phyloP scores from a whole-genome alignment of 129 eudicot genomes.

The Escallonia herrerae region DNA sequence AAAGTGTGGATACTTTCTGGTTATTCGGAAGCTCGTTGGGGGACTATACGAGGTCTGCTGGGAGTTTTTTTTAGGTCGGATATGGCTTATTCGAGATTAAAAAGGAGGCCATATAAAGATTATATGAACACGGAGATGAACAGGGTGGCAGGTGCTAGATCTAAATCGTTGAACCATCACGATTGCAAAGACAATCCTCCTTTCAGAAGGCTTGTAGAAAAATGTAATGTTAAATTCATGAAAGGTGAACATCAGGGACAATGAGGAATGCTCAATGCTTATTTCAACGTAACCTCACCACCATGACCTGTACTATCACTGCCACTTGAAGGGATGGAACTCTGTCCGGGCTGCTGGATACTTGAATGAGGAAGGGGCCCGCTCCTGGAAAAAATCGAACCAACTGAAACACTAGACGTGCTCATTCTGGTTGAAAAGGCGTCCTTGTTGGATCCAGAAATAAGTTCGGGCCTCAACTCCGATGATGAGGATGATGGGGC shows the following conservation, averaged over 20 bases:
- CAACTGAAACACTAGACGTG: constrained; percentile 58
- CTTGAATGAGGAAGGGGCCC: constrained; percentile 43
- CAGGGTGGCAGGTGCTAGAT: constrained; percentile 16
- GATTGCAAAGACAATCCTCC: constrained; percentile 16
- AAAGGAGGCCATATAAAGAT: constrained; percentile 33
- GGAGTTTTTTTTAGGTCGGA: constrained; percentile 21
- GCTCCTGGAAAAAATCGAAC: constrained; percentile 49
- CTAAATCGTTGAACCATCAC: constrained; percentile 13
- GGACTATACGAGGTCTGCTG: constrained; percentile 30
- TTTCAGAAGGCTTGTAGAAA: constrained; percentile 14
- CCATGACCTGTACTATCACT: constrained; percentile 23
- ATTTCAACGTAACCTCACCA: constrained; percentile 27
- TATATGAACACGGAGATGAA: constrained; percentile 37
- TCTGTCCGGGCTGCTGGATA: constrained; percentile 33
- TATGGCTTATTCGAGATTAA: constrained; percentile 47
- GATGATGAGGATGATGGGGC: constrained; percentile 91
- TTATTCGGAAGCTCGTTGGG: constrained; percentile 37
- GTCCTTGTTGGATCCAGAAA: constrained; percentile 40
- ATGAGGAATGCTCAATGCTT: constrained; percentile 20
- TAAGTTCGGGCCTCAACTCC: constrained; percentile 55
- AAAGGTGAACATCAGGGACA: constrained; percentile 11
- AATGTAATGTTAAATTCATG: constrained; percentile 26
- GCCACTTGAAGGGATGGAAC: constrained; percentile 33
- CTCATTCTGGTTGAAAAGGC: constrained; percentile 31
- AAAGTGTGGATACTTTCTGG: constrained; percentile 21